Evolutionary conservation across 208 protist genomes (phyloP).

Genomic region (Lotmaria passim): DNA sequence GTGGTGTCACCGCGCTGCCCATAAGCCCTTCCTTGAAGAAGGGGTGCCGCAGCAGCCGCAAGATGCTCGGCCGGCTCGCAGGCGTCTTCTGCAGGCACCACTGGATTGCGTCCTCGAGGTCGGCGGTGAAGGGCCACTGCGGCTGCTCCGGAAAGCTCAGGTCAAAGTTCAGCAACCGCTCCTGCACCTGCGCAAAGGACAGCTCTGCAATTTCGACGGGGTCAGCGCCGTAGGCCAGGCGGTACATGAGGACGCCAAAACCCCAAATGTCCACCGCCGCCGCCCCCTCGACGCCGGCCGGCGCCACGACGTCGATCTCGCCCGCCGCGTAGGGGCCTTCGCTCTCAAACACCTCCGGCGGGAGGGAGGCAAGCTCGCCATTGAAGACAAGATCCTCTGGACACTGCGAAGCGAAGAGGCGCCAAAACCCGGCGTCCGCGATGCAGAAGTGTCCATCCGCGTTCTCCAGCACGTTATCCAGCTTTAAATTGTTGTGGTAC

Average conservation of each 20-base stretch:
- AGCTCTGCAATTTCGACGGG: constrained; percentile 70
- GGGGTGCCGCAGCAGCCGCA: constrained; percentile 56
- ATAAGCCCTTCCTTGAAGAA: constrained; percentile 57
- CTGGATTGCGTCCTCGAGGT: constrained; percentile 62
- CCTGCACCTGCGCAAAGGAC: constrained; percentile 53
- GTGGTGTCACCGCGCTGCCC: constrained; percentile 13
- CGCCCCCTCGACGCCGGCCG: constrained; percentile 17
- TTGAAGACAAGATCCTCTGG: constrained; percentile 86
- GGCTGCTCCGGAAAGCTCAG: constrained; percentile 46
- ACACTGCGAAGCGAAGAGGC: constrained; percentile 75
- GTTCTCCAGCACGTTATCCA: constrained; percentile 78
- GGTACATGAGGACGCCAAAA: constrained; percentile 86
- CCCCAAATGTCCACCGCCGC: constrained; percentile 82
- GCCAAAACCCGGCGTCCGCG: constrained; percentile 73
- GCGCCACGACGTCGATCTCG: constrained; percentile 21
- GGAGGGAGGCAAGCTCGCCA: constrained; percentile 77
- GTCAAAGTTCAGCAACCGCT: constrained; percentile 40
- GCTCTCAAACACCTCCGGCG: constrained; percentile 75
- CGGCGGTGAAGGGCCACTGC: constrained; percentile 50
- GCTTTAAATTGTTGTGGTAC: constrained; percentile 85
- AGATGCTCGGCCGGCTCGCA: constrained; percentile 52
- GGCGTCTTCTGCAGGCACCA: constrained; percentile 66
- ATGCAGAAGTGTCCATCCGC: constrained; percentile 60
- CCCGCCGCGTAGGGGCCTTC: constrained; percentile 43
- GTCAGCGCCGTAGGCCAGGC: constrained; percentile 68